Percentiles rank a stretch among this genome's conserved stretches.
Conservation (phyloP, 257 asterid genomes). For the Nicotiana benthamiana region DNA sequence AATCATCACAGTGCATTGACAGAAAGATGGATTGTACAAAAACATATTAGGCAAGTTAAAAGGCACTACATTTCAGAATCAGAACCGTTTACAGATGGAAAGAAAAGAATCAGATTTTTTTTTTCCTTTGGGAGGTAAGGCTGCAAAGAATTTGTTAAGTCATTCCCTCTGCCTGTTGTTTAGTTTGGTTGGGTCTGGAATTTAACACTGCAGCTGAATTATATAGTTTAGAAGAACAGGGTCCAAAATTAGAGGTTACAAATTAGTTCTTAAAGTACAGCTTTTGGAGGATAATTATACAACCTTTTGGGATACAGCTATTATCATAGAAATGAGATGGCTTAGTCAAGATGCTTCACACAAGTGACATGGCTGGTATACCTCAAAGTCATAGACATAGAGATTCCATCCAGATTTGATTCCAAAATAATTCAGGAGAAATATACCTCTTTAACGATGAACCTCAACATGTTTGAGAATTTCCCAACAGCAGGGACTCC, state of each 20-base stretch:
- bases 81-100: neutral
- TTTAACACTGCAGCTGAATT: neutral
- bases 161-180: neutral
- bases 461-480: constrained; percentile 76
- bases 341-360: constrained; percentile 1
- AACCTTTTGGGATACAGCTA: neutral
- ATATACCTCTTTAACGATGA: constrained; percentile 86
- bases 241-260: neutral
- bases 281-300: neutral
- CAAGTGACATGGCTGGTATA: neutral
- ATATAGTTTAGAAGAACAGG: neutral
- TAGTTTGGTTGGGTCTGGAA: neutral
- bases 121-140: neutral
- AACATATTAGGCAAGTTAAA: neutral
- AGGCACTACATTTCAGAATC: neutral
- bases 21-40: neutral
- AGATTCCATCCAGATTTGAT: neutral
- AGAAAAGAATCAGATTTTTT: neutral
- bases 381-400: neutral
- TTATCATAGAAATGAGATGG: neutral
- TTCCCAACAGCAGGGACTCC: constrained; percentile 87
- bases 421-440: neutral
- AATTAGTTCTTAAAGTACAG: neutral
- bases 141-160: neutral
- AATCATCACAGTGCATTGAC: neutral